Evolutionary conservation across 106 monocot genomes (phyloP), one percentile per base, ranked within the genome.

Genomic region (Posidonia australis): DNA sequence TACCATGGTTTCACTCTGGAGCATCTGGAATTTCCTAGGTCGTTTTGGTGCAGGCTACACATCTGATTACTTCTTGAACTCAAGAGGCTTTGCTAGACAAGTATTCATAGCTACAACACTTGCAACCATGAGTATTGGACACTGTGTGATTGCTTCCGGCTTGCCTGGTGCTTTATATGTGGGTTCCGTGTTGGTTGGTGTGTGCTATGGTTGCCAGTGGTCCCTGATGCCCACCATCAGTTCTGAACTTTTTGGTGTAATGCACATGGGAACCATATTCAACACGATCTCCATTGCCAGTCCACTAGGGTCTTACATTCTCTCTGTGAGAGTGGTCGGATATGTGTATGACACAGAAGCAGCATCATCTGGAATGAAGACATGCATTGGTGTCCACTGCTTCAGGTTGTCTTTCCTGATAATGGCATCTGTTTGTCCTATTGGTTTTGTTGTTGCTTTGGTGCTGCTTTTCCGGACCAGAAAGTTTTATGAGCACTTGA

Each of bases 1-100:
- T n/a, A 83, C 82, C 0, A 61, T 91, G 70, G 80, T 91, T 0
- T 98, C 98, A 22, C 58, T 98, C 0, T 98, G 90, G 91, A 98
- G 91, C 63, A 87, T 98, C 70, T 98, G 98, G 90, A 98, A 98
- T 49, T 98, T 90, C 69, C 73, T 85, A 0, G 98, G 98, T 1
- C 84, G 91, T 9, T 91, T 91, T 45, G 80, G 82, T 3, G 70
- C 62, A 0, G 98, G 98, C n/a, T 85, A 83, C 46, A 45, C 78
- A 0, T 91, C 91, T 0, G 91, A 98, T 69, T 76, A 85, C 49
- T 82, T 90, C 25, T 81, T 91, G 25, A 73, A 42, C 5, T 23
- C 44, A 17, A 51, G 49, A 62, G 84, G 87, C 9, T 74, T 60
- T 36, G 65, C 82, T 0, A 64, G 98, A 36, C 90, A 87, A 0